Evolutionary conservation across 768 basidiomycete genomes (phyloP).

Genomic region (Boletus sp.): DNA sequence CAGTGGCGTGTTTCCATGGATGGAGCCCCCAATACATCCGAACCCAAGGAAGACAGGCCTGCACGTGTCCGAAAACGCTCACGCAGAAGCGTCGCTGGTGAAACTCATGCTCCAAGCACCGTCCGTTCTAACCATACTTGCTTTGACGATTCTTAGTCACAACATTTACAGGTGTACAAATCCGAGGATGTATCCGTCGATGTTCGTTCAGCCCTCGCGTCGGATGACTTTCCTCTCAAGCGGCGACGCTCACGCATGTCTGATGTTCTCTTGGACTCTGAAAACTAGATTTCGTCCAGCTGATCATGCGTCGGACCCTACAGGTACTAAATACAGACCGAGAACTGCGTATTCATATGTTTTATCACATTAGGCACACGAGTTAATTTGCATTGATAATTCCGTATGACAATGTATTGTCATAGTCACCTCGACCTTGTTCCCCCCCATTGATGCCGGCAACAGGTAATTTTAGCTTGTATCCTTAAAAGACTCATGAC

Average conservation of each 20-base stretch:
- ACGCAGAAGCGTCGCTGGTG: slow-evolving; percentile 20
- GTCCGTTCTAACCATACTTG: slow-evolving; percentile 17
- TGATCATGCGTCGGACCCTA: slow-evolving; percentile 6
- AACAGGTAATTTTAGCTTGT: slow-evolving; percentile 6
- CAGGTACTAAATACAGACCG: slow-evolving; percentile 11
- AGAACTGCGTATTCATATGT: slow-evolving; percentile 19
- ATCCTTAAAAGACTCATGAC: slow-evolving; percentile 13
- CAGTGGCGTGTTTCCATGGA: slow-evolving; percentile 24
- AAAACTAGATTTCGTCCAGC: slow-evolving; percentile 19
- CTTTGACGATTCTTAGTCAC: slow-evolving; percentile 7
- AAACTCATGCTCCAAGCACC: slow-evolving; percentile 20
- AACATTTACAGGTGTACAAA: slow-evolving; percentile 22
- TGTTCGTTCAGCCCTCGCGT: slow-evolving; percentile 30
- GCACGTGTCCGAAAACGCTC: slow-evolving; percentile 26
- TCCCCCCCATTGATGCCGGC: slow-evolving; percentile 4
- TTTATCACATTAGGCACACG: slow-evolving; percentile 22
- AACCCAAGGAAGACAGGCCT: slow-evolving; percentile 21
- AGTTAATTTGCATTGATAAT: slow-evolving; percentile 23
- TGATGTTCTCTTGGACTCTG: slow-evolving; percentile 30
- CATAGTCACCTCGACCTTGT: neutral
- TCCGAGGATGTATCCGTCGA: slow-evolving; percentile 27
- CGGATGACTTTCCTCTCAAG: slow-evolving; percentile 36
- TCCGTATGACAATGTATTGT: slow-evolving; percentile 8
- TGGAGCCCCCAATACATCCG: slow-evolving; percentile 5
- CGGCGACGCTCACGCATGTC: slow-evolving; percentile 44